Percentiles rank a stretch among this genome's conserved stretches.
Evolutionary conservation across 2,329 filamentous ascomycete species (phyloP).

Genomic region (Cryphonectria japonica): DNA sequence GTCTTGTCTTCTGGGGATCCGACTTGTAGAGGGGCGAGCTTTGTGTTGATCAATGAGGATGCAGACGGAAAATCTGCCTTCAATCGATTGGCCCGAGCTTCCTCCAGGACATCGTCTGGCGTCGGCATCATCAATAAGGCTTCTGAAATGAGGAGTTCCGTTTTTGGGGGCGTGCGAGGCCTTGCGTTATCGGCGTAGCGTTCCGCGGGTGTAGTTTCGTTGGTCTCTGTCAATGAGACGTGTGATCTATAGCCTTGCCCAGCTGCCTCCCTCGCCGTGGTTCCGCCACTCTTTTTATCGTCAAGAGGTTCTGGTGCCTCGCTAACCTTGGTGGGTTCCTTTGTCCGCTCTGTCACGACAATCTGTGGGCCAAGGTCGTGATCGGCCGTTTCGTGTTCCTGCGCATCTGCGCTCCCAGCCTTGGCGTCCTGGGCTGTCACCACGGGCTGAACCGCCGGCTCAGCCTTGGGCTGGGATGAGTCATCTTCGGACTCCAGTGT

Average conservation of each 20-base stretch:
- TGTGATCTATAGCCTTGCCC: neutral
- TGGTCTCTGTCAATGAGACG: neutral
- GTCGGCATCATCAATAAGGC: conserved; percentile 17
- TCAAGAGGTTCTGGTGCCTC: neutral
- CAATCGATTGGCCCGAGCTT: neutral
- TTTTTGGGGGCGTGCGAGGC: neutral
- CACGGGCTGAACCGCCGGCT: conserved; percentile 27
- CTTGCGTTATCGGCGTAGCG: neutral
- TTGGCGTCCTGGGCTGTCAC: conserved; percentile 6
- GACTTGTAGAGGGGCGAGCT: neutral
- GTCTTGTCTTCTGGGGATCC: neutral
- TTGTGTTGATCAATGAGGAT: neutral
- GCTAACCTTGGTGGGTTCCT: neutral
- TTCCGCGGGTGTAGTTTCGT: neutral
- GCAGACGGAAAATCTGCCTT: neutral
- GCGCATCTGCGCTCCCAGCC: conserved; percentile 19
- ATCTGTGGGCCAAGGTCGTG: neutral
- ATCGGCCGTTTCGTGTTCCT: neutral
- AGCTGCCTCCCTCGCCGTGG: neutral
- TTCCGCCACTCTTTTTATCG: neutral
- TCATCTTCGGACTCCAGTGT: conserved; percentile 10
- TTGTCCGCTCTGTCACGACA: neutral
- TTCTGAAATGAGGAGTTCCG: conserved; percentile 12
- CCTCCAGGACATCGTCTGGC: conserved; percentile 9
- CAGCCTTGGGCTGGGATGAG: conserved; percentile 15